Evolutionary conservation across 139 green algal genomes (phyloP), one percentile per base, ranked within the genome.

Genomic region (Haematococcus sp.): DNA sequence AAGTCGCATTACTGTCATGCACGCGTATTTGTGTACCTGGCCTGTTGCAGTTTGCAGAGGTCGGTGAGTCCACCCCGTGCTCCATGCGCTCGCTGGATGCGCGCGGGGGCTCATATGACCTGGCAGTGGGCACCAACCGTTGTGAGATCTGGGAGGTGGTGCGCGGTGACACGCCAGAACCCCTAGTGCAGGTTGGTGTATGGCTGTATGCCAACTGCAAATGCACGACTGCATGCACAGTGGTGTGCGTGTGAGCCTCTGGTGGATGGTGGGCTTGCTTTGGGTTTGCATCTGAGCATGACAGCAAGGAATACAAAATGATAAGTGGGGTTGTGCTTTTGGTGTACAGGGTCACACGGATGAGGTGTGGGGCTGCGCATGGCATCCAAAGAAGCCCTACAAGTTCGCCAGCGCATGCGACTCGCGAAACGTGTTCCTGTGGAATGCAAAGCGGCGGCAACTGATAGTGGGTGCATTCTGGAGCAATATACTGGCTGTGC

Each of bases 401-500:
- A 83, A 83, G 46, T 86, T 85, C 68, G 81, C 81, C 30, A 90
- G 81, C 3, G 81, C 78, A 1, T 88, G 81, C 61, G 81, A 88
- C 70, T 80, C 67, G 58, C 66, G 46, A 44, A 79, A 81, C 27
- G 76, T 90, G 15, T 88, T 82, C 67, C 35, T 87, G 20, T 90
- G 84, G 84, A 83, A 90, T 52, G 81, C 76, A 15, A 79, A 68
- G 59, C 60, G 76, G 1, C 73, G 80, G 22, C 84, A 90, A 64
- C 81, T 90, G 25, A 81, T 87, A 49, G 81, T 87, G 23, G 27
- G 81, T 74, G 22, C 13, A 51, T 46, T 7, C 11, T 49, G 11
- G 40, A 49, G 11, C 11, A 17, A 44, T 69, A n/a, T 27, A 51
- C 55, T 9, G 19, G 40, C 66, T 61, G 22, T 44, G 35, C 22